Evolutionary conservation across 495 filamentous ascomycete genomes (phyloP).

Genomic region (Cenococcum geophilum): DNA sequence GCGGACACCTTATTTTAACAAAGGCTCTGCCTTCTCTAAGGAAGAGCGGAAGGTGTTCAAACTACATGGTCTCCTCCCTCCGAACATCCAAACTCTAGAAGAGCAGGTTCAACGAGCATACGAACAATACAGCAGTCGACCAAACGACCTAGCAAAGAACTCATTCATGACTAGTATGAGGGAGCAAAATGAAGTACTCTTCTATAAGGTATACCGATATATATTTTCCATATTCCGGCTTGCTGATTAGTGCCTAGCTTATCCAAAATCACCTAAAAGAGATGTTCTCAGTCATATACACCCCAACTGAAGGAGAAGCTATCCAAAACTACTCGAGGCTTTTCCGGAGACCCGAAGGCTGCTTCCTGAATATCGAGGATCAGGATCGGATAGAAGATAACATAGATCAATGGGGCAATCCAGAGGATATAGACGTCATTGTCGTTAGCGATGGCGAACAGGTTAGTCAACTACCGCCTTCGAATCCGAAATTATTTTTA

Average conservation of each 20-base stretch:
- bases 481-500: not conserved
- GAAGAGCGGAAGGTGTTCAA: constrained; percentile 64
- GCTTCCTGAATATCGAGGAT: constrained; percentile 59
- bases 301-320: constrained; percentile 86
- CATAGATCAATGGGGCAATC: constrained; percentile 58
- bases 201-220: constrained; percentile 50
- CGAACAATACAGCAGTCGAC: constrained; percentile 61
- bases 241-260: constrained; percentile 39
- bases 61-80: constrained; percentile 65
- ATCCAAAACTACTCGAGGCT: constrained; percentile 78
- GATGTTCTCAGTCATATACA: constrained; percentile 86
- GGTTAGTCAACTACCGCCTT: constrained; percentile 30
- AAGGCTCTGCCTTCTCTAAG: constrained; percentile 68
- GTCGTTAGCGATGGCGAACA: constrained; percentile 76
- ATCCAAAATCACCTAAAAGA: constrained; percentile 66
- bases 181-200: constrained; percentile 75
- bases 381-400: constrained; percentile 54
- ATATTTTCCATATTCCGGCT: not conserved
- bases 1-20: constrained; percentile 69
- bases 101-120: constrained; percentile 75
- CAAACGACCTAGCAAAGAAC: constrained; percentile 65
- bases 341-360: constrained; percentile 71
- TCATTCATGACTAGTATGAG: constrained; percentile 77
- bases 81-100: constrained; percentile 68
- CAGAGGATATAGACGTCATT: constrained; percentile 80